Conservation (phyloP, 1,139 yeast genomes). For the Hansenula lynferdii region DNA sequence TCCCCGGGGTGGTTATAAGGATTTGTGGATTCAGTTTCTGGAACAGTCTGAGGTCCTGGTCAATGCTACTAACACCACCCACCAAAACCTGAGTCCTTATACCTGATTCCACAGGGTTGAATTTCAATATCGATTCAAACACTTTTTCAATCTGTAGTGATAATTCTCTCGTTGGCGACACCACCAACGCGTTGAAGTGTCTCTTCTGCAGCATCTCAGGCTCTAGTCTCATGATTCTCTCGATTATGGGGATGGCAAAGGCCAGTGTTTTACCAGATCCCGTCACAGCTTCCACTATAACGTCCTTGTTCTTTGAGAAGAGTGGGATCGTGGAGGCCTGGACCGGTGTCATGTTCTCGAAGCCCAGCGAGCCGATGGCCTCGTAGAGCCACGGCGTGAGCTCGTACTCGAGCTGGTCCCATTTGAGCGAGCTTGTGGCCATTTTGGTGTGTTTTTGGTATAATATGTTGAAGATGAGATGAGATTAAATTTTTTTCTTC, state of each 20-base stretch:
- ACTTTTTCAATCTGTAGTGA: slow-evolving; percentile 80
- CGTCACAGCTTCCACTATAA: slow-evolving; percentile 93
- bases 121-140: slow-evolving; percentile 52
- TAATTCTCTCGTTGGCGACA: slow-evolving; percentile 91
- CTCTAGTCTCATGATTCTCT: slow-evolving; percentile 42
- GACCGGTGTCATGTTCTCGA: slow-evolving; percentile 88
- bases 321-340: slow-evolving; percentile 95
- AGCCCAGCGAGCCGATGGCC: slow-evolving; percentile 73
- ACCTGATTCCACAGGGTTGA: slow-evolving; percentile 45
- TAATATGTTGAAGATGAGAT: background rate
- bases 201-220: slow-evolving; percentile 25
- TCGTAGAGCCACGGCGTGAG: slow-evolving; percentile 41
- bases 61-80: slow-evolving; percentile 69
- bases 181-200: slow-evolving; percentile 63
- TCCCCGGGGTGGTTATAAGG: slow-evolving; percentile 90
- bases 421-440: slow-evolving; percentile 26
- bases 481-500: background rate
- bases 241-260: slow-evolving; percentile 77
- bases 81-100: slow-evolving; percentile 70
- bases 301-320: slow-evolving; percentile 85
- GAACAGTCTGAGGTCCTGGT: slow-evolving; percentile 69
- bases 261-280: slow-evolving; percentile 96
- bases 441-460: background rate
- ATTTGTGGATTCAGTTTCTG: slow-evolving; percentile 57
- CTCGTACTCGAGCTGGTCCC: slow-evolving; percentile 30